phyloP scores from a whole-genome alignment of 805 yeast genomes.

The Kodamaea laetipori region DNA sequence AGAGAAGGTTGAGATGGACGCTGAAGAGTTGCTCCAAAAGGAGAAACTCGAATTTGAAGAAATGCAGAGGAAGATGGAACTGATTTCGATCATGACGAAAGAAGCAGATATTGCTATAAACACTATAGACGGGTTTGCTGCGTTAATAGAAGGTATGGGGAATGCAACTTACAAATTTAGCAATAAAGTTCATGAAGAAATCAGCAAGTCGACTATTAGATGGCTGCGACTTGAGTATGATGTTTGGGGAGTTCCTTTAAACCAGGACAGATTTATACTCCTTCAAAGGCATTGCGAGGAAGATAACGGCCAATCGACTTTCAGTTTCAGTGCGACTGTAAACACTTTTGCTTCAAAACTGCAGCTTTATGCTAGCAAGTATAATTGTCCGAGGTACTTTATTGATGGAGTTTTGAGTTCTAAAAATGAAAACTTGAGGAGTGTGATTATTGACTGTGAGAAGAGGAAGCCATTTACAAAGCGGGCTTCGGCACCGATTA shows the following conservation, averaged over 20 bases:
- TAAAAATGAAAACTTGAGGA: neutral
- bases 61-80: constrained; percentile 4
- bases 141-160: constrained; percentile 16
- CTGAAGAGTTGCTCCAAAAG: constrained; percentile 14
- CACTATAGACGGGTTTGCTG: constrained; percentile 16
- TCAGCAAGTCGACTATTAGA: constrained; percentile 15
- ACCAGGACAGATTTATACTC: neutral
- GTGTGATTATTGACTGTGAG: neutral
- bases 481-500: constrained; percentile 2
- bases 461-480: neutral
- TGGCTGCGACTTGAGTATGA: constrained; percentile 39
- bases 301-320: neutral
- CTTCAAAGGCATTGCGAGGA: neutral
- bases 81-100: neutral
- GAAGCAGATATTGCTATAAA: constrained; percentile 6
- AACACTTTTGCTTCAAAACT: neutral
- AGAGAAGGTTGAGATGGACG: constrained; percentile 14
- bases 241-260: constrained; percentile 30
- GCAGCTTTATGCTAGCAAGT: neutral
- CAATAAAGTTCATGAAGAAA: constrained; percentile 16
- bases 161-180: constrained; percentile 14
- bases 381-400: neutral
- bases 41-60: constrained; percentile 7
- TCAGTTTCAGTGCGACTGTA: neutral
- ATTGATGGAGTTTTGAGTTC: neutral